Percentiles rank a stretch among this genome's conserved stretches.
Evolutionary conservation across 2,329 filamentous ascomycete genomes (phyloP).

Genomic region (Beauveria sp.): DNA sequence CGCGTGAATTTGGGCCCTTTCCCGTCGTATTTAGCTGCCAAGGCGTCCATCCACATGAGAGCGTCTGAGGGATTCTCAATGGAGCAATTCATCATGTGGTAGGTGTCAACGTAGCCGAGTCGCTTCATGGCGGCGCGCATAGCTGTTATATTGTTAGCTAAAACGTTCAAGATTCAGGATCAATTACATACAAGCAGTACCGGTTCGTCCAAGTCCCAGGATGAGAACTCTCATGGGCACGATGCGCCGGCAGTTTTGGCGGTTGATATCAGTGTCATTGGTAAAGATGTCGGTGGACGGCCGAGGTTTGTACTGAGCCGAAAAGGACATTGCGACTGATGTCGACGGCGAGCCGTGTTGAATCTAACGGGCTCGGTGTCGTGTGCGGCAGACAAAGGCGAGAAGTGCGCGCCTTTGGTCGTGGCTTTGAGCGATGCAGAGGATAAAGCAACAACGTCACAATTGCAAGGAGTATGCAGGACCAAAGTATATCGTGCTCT

Average conservation of each 20-base stretch:
- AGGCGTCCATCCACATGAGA: slow-evolving; percentile 63
- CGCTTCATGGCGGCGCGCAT: slow-evolving; percentile 58
- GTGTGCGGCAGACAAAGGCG: background rate
- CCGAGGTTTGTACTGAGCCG: slow-evolving; percentile 21
- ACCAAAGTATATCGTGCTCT: background rate
- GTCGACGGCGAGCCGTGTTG: background rate
- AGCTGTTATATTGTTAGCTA: slow-evolving; percentile 29
- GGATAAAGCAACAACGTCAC: background rate
- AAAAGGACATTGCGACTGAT: slow-evolving; percentile 20
- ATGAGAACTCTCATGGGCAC: slow-evolving; percentile 68
- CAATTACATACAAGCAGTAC: slow-evolving; percentile 54
- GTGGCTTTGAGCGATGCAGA: background rate
- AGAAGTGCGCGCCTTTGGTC: background rate
- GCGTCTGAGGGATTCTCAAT: slow-evolving; percentile 53
- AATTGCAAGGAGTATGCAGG: background rate
- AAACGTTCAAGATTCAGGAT: background rate
- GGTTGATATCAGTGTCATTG: slow-evolving; percentile 59
- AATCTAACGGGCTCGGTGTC: background rate
- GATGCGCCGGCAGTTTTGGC: slow-evolving; percentile 53
- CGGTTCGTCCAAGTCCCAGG: slow-evolving; percentile 61
- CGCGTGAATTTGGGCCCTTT: slow-evolving; percentile 44
- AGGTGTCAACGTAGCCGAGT: slow-evolving; percentile 60
- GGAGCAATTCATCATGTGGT: slow-evolving; percentile 66
- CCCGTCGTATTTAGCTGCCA: slow-evolving; percentile 42
- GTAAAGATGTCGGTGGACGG: slow-evolving; percentile 56